Evolutionary conservation across 2,329 filamentous ascomycete genomes (phyloP), one percentile per base, ranked within the genome.

Genomic region (Arthrobotrys pseudoclavata): DNA sequence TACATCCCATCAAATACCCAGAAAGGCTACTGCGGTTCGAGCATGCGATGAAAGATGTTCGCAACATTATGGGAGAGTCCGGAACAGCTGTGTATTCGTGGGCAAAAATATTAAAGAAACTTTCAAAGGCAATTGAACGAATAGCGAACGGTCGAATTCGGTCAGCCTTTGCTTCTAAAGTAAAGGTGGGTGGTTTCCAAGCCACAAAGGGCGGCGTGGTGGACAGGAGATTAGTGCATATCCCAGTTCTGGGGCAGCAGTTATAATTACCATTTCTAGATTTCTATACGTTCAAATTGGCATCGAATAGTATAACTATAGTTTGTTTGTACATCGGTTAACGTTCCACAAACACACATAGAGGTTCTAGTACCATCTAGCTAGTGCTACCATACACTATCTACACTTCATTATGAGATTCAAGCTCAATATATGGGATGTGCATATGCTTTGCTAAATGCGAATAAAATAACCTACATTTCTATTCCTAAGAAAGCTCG

Each of bases 1-100:
- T 74, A 4, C 20, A 74, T 18, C 29, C 40, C 18, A 20, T 67
- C 10, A 61, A 40, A 24, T 74, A 61, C 13, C 69, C 69, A 12
- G 26, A 74, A 3, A 60, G 69, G 22, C 6, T 68, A 9, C 50
- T 29, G 24, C 9, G 4, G 20, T 18, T 74, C 10, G 37, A 68
- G 29, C 15, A 31, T 3, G 24, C 24, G 9, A 40, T 45, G 7
- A 22, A 61, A 12, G 31, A 31, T 1, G 22, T 68, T 34, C n/a
- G 24, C 7, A 26, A n/a, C 34, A 48, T 40, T 22, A 37, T 34
- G n/a, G 42, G 29, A 12, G 53, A 67, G 31, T n/a, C 68, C 20
- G 40, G 29, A 45, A 37, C 18, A 0, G 42, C 50, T 6, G 7
- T 15, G 1, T 10, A n/a, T n/a, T 22, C 15, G 18, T 68, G 69